Conservation (phyloP, 768 basidiomycete species). For the Tricholoma saponaceum region DNA sequence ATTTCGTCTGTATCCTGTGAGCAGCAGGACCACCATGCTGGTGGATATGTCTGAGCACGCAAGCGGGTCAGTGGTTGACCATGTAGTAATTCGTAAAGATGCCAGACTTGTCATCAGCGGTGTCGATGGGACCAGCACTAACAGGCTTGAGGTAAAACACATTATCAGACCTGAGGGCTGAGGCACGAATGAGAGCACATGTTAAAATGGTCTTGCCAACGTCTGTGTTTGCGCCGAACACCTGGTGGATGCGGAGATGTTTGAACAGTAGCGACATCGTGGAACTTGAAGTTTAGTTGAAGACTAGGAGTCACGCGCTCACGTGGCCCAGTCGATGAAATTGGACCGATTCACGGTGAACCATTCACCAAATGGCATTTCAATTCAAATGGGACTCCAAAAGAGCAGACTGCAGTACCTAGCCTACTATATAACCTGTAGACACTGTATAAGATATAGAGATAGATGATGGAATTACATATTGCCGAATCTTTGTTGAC, state of each 20-base stretch:
- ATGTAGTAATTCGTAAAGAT: not conserved
- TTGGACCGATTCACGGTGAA: no score
- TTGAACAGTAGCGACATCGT: conserved; percentile 58
- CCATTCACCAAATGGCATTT: no score
- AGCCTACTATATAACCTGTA: no score
- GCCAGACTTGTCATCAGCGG: conserved; percentile 81
- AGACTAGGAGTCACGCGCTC: not conserved
- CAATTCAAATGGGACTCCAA: no score
- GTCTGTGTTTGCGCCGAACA: conserved; percentile 95
- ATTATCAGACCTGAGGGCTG: conserved; percentile 46
- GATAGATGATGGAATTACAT: no score
- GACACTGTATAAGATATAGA: no score
- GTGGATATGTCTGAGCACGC: conserved; percentile 55
- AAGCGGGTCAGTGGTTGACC: not conserved
- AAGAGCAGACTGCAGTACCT: no score
- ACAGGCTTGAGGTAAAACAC: conserved; percentile 86
- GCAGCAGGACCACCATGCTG: conserved; percentile 41
- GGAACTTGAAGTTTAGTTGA: no score
- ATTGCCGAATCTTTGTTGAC: no score
- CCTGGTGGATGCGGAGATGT: conserved; percentile 80
- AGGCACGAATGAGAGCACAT: conserved; percentile 77
- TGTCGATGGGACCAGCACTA: conserved; percentile 76
- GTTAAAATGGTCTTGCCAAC: conserved; percentile 94
- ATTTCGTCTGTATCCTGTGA: conserved; percentile 51
- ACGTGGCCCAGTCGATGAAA: not conserved